Percentiles rank a stretch among this genome's conserved stretches.
Evolutionary conservation across 139 green algal genomes (phyloP).

Genomic region (Chlamydomonas applanata): DNA sequence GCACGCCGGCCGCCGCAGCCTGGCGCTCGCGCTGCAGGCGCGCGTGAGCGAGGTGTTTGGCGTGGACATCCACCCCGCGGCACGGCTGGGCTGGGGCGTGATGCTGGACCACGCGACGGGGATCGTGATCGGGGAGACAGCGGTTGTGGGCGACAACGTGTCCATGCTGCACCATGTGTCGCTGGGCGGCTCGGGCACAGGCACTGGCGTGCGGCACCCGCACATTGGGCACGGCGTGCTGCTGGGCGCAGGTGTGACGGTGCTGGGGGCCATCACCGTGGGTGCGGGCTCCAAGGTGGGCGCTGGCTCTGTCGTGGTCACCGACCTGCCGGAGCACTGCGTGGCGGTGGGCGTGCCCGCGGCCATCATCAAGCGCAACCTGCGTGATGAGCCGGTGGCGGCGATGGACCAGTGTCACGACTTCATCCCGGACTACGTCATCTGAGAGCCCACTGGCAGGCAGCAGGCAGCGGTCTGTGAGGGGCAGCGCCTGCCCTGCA

Average conservation of each 20-base stretch:
- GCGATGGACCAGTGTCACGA: constrained; percentile 82
- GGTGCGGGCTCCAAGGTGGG: constrained; percentile 83
- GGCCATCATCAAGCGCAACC: constrained; percentile 64
- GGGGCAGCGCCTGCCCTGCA: too few species aligned
- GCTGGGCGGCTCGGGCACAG: constrained; percentile 83
- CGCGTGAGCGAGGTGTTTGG: constrained; percentile 71
- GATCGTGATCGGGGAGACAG: constrained; percentile 94
- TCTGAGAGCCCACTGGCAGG: too few species aligned
- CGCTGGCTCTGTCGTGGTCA: constrained; percentile 83
- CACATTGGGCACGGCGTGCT: constrained; percentile 83
- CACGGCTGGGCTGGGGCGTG: constrained; percentile 75
- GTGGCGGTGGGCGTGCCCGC: constrained; percentile 90
- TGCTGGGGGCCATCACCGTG: constrained; percentile 78
- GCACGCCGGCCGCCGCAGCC: constrained; percentile 31
- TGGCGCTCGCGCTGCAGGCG: constrained; percentile 77
- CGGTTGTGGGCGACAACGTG: constrained; percentile 90
- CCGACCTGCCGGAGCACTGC: constrained; percentile 72
- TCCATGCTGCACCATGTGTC: constrained; percentile 96
- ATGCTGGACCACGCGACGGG: constrained; percentile 93
- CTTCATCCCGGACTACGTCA: constrained; percentile 76
- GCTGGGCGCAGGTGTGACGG: constrained; percentile 80
- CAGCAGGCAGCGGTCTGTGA: too few species aligned
- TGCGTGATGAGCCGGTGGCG: constrained; percentile 57
- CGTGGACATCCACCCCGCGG: constrained; percentile 90
- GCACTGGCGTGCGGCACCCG: constrained; percentile 55